Evolutionary conservation across 352 stramenopile species (phyloP), one percentile per base, ranked within the genome.

Genomic region (Halophytophthora polymorphica): DNA sequence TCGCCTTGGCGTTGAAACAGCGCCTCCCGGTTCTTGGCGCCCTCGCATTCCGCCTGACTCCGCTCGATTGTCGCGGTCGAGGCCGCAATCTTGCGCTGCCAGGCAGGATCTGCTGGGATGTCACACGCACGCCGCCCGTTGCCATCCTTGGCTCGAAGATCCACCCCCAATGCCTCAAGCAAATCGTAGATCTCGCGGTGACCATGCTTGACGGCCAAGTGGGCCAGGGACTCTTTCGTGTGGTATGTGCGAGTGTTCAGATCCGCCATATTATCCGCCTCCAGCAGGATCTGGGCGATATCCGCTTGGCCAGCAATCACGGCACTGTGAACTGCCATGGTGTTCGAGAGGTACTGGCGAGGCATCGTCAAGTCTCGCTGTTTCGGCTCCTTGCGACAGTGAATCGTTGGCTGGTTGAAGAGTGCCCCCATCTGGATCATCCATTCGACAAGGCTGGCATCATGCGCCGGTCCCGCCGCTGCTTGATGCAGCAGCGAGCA

Each of bases 401-500:
- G 48, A 19, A 53, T 6, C 14, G 54, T 47, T 13, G 56, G 56
- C 17, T 70, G 50, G 23, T 46, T 45, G n/a, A 42, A 15, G 4
- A 66, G 52, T 1, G 50, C 56, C 23, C 50, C 61, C 51, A 76
- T 68, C 17, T 77, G 58, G 39, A 72, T 57, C 33, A 80, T 53
- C 59, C 63, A 80, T 31, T 80, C 66, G 0, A 72, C 57, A 7
- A 75, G 58, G 0, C 51, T 34, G 5, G 18, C 35, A 17, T 81
- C 60, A 10, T 63, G 55, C 4, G 58, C 61, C 34, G 43, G 46
- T 0, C 70, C 70, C 22, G 60, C 66, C 1, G 55, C 64, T 0
- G 58, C 70, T 23, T 70, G 60, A 18, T 77, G 66, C 5, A 62
- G 19, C 19, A 64, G 22, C 3, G 45, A 55, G 41, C 44, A 56